These are phyloP conservation scores for Eucalyptus fibrosa DNA, from an alignment of 345 rosid genomes.

Conservation along the genomic window DNA sequence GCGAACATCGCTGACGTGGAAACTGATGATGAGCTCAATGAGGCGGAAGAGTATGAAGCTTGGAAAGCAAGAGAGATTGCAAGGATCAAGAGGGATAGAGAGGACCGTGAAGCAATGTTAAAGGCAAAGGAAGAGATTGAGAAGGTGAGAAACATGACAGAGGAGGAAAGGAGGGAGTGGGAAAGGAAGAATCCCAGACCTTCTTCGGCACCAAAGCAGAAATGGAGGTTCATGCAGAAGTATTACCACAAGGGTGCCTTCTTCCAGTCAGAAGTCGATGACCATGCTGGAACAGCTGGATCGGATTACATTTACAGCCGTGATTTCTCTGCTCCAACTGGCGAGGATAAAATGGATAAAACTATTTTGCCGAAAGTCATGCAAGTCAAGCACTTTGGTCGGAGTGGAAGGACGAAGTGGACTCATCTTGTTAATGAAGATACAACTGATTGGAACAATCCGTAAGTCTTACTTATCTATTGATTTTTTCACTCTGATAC, in stretches of 20 bases:
- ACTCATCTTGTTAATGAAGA: background rate
- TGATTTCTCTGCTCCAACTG: background rate
- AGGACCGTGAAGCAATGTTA: background rate
- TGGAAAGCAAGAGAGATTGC: background rate
- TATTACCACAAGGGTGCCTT: background rate
- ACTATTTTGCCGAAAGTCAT: background rate
- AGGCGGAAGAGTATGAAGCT: background rate
- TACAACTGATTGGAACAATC: background rate
- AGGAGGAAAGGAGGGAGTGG: background rate
- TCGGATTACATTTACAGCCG: background rate
- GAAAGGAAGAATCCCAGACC: background rate
- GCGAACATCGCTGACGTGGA: background rate
- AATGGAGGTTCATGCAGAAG: background rate
- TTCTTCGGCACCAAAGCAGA: background rate
- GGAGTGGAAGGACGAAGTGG: background rate
- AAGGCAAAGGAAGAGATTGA: background rate
- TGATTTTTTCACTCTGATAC: background rate
- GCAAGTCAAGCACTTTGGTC: background rate
- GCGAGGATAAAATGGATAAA: background rate
- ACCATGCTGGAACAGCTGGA: background rate
- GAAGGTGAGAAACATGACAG: background rate
- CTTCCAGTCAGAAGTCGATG: background rate
- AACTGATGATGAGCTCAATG: background rate
- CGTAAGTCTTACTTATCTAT: background rate
- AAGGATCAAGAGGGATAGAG: background rate